Base-by-base conservation (phyloP, 352 stramenopile genomes). In the Globisporangium irregulare region DNA sequence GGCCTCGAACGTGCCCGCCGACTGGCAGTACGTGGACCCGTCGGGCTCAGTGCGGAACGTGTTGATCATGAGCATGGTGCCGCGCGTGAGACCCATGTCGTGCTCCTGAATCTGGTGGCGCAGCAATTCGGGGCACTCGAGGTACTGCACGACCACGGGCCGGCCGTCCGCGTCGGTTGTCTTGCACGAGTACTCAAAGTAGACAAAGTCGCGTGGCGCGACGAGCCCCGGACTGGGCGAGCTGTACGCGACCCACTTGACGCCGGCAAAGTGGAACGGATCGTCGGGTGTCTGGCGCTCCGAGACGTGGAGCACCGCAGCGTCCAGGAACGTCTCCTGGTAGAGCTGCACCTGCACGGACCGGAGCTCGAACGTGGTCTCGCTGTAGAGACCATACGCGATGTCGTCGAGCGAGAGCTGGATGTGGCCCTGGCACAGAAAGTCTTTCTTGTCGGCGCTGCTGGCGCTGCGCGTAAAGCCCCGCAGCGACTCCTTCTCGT, bases 291-390 rank as follows among this genome's bases (percentile, higher is more conserved):
- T 80, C 25, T 68, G 62, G 24, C 61, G 62, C 64, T 80, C 69
- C 56, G 73, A 59, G 12, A 75, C 73, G 34, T 86, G 73, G 48
- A 89, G 65, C 32, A 89, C 70, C 22, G 67, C 78, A 25, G 64
- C 79, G 62, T 85, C 80, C 24, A 89, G 60, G 61, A 87, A 85
- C 29, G 76, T 55, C 22, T 77, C 68, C 55, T 81, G 73, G 64
- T 84, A 84, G 63, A 89, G 68, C 62, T 84, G 75, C 38, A 73
- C 78, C 27, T 75, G 68, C 25, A 65, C 70, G 18, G 69, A 76
- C 12, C 78, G 78, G 41, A 70, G 51, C 27, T 77, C 74, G 36
- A 76, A 80, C 20, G 78, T 78, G 7, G 62, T 78, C n/a, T 80
- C 74, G 41, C 62, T 53, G 64, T 82, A 74, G 12, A 81, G 46